These are phyloP conservation scores for Cryphonectria naterciae DNA, from an alignment of 2,329 filamentous ascomycete species.

Conservation along the genomic window DNA sequence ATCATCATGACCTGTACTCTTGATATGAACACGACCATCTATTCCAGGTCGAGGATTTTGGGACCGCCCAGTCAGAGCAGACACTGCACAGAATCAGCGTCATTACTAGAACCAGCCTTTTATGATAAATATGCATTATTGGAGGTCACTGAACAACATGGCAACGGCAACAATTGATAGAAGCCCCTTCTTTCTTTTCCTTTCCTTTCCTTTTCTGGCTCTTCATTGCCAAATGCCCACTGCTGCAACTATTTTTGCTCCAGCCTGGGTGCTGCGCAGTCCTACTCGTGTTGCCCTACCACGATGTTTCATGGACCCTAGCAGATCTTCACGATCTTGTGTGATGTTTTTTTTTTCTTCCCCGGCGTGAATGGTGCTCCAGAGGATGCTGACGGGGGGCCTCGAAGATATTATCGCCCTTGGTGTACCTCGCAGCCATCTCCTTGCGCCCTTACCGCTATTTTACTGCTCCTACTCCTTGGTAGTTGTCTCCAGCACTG, in stretches of 20 bases:
- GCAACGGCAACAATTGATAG: neutral
- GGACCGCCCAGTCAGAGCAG: neutral
- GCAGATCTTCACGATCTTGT: neutral
- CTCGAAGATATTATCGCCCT: neutral
- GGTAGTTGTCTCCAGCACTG: slow-evolving; percentile 85
- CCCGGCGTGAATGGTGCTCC: neutral
- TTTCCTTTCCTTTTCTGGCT: neutral
- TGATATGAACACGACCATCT: neutral
- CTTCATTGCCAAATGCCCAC: neutral
- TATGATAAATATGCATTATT: neutral
- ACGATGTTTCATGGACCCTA: neutral
- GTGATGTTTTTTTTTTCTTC: neutral
- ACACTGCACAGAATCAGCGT: neutral
- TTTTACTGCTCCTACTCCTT: neutral
- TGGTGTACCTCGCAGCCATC: neutral
- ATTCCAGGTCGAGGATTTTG: neutral
- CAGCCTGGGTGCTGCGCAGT: neutral
- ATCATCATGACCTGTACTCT: neutral
- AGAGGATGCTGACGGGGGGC: neutral
- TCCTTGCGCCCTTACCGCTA: neutral
- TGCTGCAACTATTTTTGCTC: neutral
- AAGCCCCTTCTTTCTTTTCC: too few relatives aligned
- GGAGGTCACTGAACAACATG: neutral
- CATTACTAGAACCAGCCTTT: neutral
- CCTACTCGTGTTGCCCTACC: neutral